Conservation (phyloP, 495 filamentous ascomycete species). For the Cercophora newfieldiana region DNA sequence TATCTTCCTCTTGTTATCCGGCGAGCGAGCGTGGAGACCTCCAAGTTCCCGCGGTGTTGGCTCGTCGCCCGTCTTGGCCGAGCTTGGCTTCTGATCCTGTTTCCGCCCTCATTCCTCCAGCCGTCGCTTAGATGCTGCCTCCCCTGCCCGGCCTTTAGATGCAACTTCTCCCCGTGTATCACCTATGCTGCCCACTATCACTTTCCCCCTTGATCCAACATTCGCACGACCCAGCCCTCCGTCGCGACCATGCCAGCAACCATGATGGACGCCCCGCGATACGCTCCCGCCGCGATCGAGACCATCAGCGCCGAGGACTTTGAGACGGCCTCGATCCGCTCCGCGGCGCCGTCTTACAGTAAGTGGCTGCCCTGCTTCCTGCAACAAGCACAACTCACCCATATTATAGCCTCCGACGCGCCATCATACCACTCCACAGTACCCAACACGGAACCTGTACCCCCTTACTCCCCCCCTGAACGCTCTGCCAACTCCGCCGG, state of each 20-base stretch:
- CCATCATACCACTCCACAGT: slow-evolving; percentile 49
- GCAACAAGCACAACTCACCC: neutral
- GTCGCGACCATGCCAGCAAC: slow-evolving; percentile 29
- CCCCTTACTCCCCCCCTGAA: slow-evolving; percentile 43
- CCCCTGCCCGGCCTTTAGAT: neutral
- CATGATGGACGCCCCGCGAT: slow-evolving; percentile 27
- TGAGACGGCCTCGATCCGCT: slow-evolving; percentile 54
- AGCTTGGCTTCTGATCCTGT: neutral
- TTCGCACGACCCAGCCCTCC: neutral
- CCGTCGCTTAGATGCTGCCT: neutral
- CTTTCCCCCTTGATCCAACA: neutral
- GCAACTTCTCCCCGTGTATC: neutral
- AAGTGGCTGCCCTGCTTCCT: slow-evolving; percentile 20
- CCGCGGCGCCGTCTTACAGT: slow-evolving; percentile 56
- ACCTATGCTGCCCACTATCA: neutral
- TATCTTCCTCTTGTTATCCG: neutral
- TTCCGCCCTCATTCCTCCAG: neutral
- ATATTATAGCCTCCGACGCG: slow-evolving; percentile 44
- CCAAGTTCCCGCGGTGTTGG: neutral
- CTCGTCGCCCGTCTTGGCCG: neutral
- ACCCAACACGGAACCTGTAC: slow-evolving; percentile 39
- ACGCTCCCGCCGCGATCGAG: slow-evolving; percentile 29
- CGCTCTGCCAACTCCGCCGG: slow-evolving; percentile 4
- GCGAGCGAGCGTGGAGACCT: neutral
- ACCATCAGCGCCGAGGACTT: slow-evolving; percentile 46